A percentile compares a stretch with the other conserved stretches of the same genome.
phyloP scores from a whole-genome alignment of 2,329 filamentous ascomycete genomes.

The Parastagonospora avenae region DNA sequence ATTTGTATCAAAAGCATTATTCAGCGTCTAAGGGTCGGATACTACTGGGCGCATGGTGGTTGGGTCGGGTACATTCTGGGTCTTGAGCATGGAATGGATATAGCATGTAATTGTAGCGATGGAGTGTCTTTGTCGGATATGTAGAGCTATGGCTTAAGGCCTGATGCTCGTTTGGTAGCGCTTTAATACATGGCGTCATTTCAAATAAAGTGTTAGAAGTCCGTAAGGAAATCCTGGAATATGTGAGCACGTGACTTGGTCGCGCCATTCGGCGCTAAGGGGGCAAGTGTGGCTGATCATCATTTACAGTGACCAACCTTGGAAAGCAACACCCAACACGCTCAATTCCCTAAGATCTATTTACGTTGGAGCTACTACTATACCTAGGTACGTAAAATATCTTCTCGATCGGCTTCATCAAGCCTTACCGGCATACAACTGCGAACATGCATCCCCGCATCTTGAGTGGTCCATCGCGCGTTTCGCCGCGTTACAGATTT shows the following conservation, averaged over 20 bases:
- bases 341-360: no score
- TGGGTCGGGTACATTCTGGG: not conserved
- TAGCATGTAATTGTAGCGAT: not conserved
- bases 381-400: no score
- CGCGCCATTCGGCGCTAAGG: not conserved
- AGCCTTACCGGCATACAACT: not conserved
- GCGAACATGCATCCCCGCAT: not conserved
- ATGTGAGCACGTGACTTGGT: not conserved
- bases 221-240: not conserved
- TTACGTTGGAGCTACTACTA: no score
- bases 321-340: no score
- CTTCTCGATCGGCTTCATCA: no score
- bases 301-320: no score
- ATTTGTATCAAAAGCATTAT: slow-evolving; percentile 8
- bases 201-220: not conserved
- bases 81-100: not conserved
- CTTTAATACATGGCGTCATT: no score
- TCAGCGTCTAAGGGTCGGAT: not conserved
- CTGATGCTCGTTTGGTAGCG: no score
- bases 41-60: not conserved
- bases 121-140: not conserved
- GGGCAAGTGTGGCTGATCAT: slow-evolving; percentile 1
- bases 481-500: slow-evolving; percentile 40
- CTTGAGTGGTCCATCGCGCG: slow-evolving; percentile 23
- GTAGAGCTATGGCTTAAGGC: no score